Evolutionary conservation across 2,329 filamentous ascomycete species (phyloP).

Genomic region (Fusarium proliferatum): DNA sequence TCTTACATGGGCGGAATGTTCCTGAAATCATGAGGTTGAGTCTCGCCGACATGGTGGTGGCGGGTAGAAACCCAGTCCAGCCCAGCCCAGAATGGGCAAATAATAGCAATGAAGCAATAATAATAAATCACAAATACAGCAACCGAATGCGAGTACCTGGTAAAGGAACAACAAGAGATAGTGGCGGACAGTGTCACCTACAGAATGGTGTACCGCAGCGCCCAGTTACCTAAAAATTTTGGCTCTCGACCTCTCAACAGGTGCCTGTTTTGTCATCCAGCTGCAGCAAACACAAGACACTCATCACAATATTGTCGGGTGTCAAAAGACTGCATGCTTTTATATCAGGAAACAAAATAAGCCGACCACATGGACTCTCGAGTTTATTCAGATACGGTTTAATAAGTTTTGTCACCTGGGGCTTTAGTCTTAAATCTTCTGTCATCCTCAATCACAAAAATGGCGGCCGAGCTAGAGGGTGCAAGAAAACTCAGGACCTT

Average conservation of each 20-base stretch:
- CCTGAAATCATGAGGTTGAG: conserved; percentile 24
- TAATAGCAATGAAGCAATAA: background rate
- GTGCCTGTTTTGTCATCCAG: conserved; percentile 5
- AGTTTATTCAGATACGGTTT: background rate
- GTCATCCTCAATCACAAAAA: conserved; percentile 4
- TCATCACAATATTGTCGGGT: background rate
- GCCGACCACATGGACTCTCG: background rate
- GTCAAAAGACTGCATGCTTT: background rate
- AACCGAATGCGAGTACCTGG: background rate
- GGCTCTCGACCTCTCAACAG: conserved; percentile 2
- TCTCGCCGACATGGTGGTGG: conserved; percentile 30
- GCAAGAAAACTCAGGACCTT: background rate
- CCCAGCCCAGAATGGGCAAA: conserved; percentile 13
- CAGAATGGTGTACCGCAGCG: conserved; percentile 20
- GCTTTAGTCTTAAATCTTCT: background rate
- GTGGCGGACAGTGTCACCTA: conserved; percentile 15
- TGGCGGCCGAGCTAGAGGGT: conserved; percentile 5
- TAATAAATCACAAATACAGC: conserved; percentile 6
- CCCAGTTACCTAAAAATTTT: background rate
- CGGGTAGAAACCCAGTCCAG: conserved; percentile 17
- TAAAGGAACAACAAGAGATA: conserved; percentile 10
- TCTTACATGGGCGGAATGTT: conserved; percentile 21
- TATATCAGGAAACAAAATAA: background rate
- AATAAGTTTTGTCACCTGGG: background rate
- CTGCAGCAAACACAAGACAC: conserved; percentile 23